Percentiles rank a stretch among this genome's conserved stretches.
These are phyloP conservation scores for Dioscorea dumetorum DNA, from an alignment of 106 monocot genomes.

Conservation along the genomic window DNA sequence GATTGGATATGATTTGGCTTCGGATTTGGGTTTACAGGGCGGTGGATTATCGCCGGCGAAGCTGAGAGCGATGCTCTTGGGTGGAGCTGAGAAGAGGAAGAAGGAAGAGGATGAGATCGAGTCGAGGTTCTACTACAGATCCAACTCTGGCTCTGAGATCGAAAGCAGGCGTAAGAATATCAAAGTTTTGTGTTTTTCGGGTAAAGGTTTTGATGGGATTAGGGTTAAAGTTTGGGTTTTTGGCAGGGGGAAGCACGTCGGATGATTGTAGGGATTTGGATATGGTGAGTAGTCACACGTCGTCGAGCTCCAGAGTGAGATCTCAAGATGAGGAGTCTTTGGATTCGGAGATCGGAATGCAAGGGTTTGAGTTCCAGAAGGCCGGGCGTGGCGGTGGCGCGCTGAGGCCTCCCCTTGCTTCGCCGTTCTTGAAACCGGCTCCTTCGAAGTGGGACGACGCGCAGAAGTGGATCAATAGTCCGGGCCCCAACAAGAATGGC, in stretches of 20 bases:
- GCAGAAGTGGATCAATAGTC: slow-evolving; percentile 91
- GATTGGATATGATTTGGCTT: neutral
- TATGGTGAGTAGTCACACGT: slow-evolving; percentile 35
- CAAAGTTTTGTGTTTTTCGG: neutral
- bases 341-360: slow-evolving; percentile 67
- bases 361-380: too few relatives aligned
- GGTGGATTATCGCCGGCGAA: slow-evolving; percentile 56
- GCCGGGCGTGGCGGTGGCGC: slow-evolving; percentile 19
- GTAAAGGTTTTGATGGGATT: neutral
- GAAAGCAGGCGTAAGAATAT: neutral
- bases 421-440: slow-evolving; percentile 63
- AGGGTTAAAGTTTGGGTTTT: neutral
- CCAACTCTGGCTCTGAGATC: neutral
- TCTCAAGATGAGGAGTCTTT: slow-evolving; percentile 18
- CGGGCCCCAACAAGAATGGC: slow-evolving; percentile 28
- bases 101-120: slow-evolving; percentile 38
- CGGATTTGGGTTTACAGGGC: slow-evolving; percentile 10
- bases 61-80: slow-evolving; percentile 51
- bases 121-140: neutral
- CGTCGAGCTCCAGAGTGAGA: slow-evolving; percentile 10
- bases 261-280: slow-evolving; percentile 50
- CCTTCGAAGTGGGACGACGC: slow-evolving; percentile 97
- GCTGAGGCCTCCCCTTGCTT: slow-evolving; percentile 20
- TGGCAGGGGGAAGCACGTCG: slow-evolving; percentile 21
- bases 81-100: slow-evolving; percentile 43